phyloP scores from a whole-genome alignment of 108 stramenopile species.

The Skeletonema costatum region DNA sequence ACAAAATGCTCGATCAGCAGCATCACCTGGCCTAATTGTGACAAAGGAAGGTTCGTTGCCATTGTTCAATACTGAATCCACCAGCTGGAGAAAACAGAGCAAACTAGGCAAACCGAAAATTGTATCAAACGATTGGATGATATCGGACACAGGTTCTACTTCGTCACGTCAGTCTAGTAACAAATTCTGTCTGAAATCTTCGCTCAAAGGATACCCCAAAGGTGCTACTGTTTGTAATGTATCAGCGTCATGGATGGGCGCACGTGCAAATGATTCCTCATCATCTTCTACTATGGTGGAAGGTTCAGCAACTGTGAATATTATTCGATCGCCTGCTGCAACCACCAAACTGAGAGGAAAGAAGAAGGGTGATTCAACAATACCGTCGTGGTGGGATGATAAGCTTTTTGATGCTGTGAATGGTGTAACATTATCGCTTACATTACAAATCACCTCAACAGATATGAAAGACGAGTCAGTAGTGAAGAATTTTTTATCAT shows the following conservation, averaged over 20 bases:
- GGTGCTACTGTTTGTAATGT: conserved; percentile 36
- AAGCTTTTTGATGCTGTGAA: conserved; percentile 44
- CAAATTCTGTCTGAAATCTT: conserved; percentile 35
- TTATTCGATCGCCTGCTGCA: conserved; percentile 35
- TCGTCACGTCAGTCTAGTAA: conserved; percentile 17
- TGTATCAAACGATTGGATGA: conserved; percentile 20
- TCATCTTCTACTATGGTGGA: not conserved
- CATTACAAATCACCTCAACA: conserved; percentile 65
- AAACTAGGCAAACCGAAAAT: conserved; percentile 13
- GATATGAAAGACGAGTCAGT: conserved; percentile 52
- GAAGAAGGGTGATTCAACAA: conserved; percentile 6
- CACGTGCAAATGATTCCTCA: not conserved
- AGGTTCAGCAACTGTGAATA: conserved; percentile 20
- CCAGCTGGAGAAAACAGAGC: conserved; percentile 14
- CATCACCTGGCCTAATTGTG: conserved; percentile 46
- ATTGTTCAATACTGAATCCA: conserved; percentile 22
- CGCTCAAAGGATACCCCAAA: conserved; percentile 23
- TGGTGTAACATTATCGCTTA: conserved; percentile 79
- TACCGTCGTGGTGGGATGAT: conserved; percentile 51
- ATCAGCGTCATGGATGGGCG: conserved; percentile 32
- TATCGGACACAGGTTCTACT: conserved; percentile 35
- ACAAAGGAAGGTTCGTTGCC: conserved; percentile 78
- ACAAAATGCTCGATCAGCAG: conserved; percentile 36
- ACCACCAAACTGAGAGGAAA: conserved; percentile 29
- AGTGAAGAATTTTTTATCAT: conserved; percentile 46